Evolutionary conservation across 2,329 filamentous ascomycete species (phyloP).

Genomic region (Polytolypa hystricis): DNA sequence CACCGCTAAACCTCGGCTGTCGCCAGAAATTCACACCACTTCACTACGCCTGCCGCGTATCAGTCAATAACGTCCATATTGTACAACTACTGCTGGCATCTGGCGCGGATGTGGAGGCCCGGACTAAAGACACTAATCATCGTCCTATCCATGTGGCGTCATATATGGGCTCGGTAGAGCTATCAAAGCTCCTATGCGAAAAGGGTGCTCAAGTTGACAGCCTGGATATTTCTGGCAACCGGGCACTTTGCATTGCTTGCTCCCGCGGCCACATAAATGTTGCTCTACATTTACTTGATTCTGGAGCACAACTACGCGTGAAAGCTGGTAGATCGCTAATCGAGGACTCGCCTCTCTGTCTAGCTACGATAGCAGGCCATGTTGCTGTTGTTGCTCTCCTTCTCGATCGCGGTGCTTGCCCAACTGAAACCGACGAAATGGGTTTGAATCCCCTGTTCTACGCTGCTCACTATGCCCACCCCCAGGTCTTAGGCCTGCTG

Average conservation of each 20-base stretch:
- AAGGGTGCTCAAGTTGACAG: slow-evolving; percentile 20
- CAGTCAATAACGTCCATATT: slow-evolving; percentile 20
- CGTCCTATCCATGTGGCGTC: slow-evolving; percentile 27
- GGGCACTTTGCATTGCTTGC: slow-evolving; percentile 27
- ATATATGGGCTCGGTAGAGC: slow-evolving; percentile 17
- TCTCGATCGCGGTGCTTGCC: slow-evolving; percentile 23
- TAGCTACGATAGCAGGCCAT: slow-evolving; percentile 27
- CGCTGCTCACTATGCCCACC: slow-evolving; percentile 28
- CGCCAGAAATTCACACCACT: slow-evolving; percentile 20
- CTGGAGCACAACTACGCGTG: slow-evolving; percentile 20
- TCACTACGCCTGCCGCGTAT: slow-evolving; percentile 30
- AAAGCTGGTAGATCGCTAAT: slow-evolving; percentile 16
- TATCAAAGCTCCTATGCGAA: slow-evolving; percentile 24
- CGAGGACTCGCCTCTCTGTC: slow-evolving; percentile 29
- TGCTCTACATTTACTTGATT: slow-evolving; percentile 24
- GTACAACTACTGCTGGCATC: slow-evolving; percentile 23
- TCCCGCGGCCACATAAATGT: slow-evolving; percentile 23
- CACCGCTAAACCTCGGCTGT: slow-evolving; percentile 22
- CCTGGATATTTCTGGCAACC: slow-evolving; percentile 21
- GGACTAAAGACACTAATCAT: slow-evolving; percentile 16
- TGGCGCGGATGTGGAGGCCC: slow-evolving; percentile 25
- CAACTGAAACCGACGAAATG: slow-evolving; percentile 23
- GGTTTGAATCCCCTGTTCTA: slow-evolving; percentile 29
- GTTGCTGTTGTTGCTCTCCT: slow-evolving; percentile 22
- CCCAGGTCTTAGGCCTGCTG: slow-evolving; percentile 24